phyloP scores from a whole-genome alignment of 306 rosid genomes.

The Luffa aegyptiaca region DNA sequence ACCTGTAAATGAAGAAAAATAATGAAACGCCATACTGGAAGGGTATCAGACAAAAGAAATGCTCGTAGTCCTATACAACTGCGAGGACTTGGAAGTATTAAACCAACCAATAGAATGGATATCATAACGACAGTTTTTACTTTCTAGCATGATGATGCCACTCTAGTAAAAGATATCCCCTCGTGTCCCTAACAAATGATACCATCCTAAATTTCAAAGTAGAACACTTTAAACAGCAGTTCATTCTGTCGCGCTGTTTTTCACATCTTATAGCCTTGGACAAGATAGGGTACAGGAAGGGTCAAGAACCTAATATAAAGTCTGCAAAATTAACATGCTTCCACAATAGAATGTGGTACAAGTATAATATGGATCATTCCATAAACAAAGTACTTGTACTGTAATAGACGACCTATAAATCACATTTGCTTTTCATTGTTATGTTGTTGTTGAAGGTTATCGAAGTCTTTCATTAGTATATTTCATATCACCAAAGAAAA shows the following conservation, averaged over 20 bases:
- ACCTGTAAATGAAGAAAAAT: slow-evolving; percentile 1
- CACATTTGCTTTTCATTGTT: neutral
- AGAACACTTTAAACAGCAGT: neutral
- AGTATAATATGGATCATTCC: neutral
- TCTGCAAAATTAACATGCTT: neutral
- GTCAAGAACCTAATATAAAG: neutral
- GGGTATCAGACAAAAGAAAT: neutral
- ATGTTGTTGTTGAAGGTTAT: neutral
- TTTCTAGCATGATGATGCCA: neutral
- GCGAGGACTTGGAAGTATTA: neutral
- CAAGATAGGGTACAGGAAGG: neutral
- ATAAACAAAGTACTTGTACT: neutral
- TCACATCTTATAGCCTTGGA: neutral
- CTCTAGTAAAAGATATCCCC: neutral
- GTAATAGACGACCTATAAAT: neutral
- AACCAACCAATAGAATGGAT: neutral
- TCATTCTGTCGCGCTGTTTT: neutral
- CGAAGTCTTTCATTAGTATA: neutral
- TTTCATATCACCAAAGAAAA: neutral
- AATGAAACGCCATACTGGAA: neutral
- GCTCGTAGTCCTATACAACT: neutral
- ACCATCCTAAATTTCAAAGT: neutral
- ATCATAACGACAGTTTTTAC: neutral
- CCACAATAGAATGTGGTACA: neutral
- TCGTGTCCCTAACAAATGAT: neutral